A percentile compares a stretch with the other conserved stretches of the same genome.
Evolutionary conservation across 139 green algal genomes (phyloP).

Genomic region (Micromonas pusilla): DNA sequence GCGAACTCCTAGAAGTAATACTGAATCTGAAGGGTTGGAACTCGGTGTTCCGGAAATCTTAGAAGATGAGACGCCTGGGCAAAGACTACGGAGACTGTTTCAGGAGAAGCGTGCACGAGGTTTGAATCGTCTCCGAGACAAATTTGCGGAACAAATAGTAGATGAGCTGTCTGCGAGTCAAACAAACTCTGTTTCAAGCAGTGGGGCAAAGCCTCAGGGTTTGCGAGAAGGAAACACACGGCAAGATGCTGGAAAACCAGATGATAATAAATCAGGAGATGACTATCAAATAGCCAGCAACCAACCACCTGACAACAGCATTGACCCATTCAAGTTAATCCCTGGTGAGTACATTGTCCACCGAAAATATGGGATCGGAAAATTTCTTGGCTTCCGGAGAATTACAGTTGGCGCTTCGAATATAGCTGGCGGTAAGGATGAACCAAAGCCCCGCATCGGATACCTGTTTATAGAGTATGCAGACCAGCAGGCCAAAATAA

Average conservation of each 20-base stretch:
- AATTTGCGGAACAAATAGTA: neutral
- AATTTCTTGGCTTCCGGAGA: slow-evolving; percentile 25
- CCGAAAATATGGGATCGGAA: slow-evolving; percentile 19
- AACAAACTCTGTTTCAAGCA: too few species aligned
- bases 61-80: neutral
- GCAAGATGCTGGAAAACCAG: neutral
- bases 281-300: neutral
- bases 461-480: slow-evolving; percentile 30
- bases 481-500: slow-evolving; percentile 18
- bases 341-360: slow-evolving; percentile 18
- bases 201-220: too few species aligned
- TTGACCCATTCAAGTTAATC: slow-evolving; percentile 15
- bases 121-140: neutral
- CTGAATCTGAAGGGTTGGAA: too few species aligned
- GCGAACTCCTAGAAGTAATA: too few species aligned
- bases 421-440: slow-evolving; percentile 23
- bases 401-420: too few species aligned
- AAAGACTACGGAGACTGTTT: neutral
- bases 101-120: neutral
- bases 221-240: neutral
- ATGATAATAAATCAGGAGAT: neutral
- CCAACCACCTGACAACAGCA: slow-evolving; percentile 3
- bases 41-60: too few species aligned
- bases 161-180: neutral
- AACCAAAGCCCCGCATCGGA: slow-evolving; percentile 24